phyloP scores from a whole-genome alignment of 805 yeast species.

The Cephaloascus albidus region DNA sequence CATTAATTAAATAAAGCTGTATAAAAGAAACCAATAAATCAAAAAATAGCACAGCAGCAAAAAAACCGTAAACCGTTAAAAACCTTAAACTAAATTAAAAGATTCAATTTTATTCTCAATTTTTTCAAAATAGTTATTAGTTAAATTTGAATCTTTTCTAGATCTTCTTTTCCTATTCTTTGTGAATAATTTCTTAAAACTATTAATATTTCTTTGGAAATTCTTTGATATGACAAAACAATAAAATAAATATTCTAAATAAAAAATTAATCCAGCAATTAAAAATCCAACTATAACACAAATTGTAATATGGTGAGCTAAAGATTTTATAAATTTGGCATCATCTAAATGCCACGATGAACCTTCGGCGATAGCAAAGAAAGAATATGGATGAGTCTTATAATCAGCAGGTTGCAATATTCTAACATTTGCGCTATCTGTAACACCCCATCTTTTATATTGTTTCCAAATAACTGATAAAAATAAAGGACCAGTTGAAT shows the following conservation, averaged over 20 bases:
- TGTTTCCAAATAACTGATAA: conserved; percentile 82
- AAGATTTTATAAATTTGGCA: conserved; percentile 64
- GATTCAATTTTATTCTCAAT: background rate
- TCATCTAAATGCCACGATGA: conserved; percentile 92
- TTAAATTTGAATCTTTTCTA: conserved; percentile 50
- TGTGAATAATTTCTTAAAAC: background rate
- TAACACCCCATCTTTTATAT: conserved; percentile 72
- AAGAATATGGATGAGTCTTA: conserved; percentile 49
- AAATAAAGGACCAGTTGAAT: conserved; percentile 85
- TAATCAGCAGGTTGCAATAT: conserved; percentile 68
- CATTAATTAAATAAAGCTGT: no score
- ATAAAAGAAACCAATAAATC: no score
- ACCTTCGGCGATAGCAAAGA: conserved; percentile 71
- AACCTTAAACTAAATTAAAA: no score
- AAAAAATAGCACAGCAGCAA: no score
- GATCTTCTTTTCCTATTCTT: conserved; percentile 19
- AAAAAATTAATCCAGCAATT: conserved; percentile 33
- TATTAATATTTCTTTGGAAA: conserved; percentile 11
- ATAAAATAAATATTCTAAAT: conserved; percentile 29
- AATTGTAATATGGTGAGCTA: conserved; percentile 66
- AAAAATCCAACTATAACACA: conserved; percentile 66
- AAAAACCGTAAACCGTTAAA: no score
- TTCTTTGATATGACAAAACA: conserved; percentile 20
- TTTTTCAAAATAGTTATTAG: conserved; percentile 10
- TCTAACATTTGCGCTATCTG: conserved; percentile 56